phyloP scores from a whole-genome alignment of 805 yeast species.

The Yarrowia osloensis region DNA sequence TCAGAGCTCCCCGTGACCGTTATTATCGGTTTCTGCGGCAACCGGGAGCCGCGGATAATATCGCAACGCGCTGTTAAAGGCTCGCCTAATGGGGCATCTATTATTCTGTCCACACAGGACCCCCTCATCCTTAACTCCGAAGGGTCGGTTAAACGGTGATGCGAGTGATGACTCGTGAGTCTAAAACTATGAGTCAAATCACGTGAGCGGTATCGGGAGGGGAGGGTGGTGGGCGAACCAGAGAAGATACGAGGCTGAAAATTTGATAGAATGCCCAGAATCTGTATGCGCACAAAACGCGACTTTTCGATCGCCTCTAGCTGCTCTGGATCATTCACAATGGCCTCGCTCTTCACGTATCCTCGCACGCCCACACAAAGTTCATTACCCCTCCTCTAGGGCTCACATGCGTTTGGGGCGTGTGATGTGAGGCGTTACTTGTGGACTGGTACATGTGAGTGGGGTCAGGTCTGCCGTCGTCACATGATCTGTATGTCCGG shows the following conservation, averaged over 20 bases:
- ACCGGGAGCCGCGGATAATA: no score
- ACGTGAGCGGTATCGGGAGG: conserved; percentile 24
- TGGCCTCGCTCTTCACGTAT: not conserved
- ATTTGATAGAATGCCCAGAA: no score
- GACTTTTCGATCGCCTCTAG: not conserved
- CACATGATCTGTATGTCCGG: no score
- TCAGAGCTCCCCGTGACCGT: no score
- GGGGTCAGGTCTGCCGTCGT: no score
- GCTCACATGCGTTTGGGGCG: conserved; percentile 16
- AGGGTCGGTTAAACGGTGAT: conserved; percentile 25
- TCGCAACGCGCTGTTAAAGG: not conserved
- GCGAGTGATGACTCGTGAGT: conserved; percentile 12
- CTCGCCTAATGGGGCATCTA: not conserved
- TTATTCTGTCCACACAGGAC: not conserved
- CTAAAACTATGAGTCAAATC: conserved; percentile 13
- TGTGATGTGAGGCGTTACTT: not conserved
- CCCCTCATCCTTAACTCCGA: conserved; percentile 22
- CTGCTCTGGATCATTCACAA: not conserved
- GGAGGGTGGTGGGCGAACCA: no score
- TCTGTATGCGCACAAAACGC: no score
- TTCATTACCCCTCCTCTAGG: conserved; percentile 15
- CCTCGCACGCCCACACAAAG: not conserved
- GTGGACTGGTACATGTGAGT: not conserved
- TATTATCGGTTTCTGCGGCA: no score
- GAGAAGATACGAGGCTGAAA: no score